A percentile compares a stretch with the other conserved stretches of the same genome.
Conservation (phyloP, 768 basidiomycete genomes). For the Galerina marginata region DNA sequence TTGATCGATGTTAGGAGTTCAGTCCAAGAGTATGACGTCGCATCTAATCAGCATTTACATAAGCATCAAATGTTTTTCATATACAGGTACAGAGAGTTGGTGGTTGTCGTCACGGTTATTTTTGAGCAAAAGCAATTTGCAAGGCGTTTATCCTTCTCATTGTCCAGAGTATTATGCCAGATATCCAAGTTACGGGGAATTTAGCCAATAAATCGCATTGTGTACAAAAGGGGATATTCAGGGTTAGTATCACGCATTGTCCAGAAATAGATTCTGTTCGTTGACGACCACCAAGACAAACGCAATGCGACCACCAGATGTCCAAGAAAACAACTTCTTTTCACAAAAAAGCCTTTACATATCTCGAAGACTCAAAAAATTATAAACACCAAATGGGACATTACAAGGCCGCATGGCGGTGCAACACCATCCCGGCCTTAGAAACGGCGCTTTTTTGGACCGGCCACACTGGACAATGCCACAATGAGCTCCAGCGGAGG, state of each 20-base stretch:
- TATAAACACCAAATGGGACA: too few species aligned
- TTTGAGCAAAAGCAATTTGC: neutral
- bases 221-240: neutral
- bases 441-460: neutral
- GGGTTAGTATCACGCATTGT: too few species aligned
- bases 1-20: slow-evolving; percentile 29
- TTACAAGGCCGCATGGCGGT: neutral
- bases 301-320: neutral
- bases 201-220: neutral
- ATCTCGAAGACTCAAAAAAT: too few species aligned
- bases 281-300: slow-evolving; percentile 9
- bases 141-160: neutral
- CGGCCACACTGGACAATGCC: slow-evolving; percentile 3
- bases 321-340: neutral
- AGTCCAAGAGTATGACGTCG: slow-evolving; percentile 6
- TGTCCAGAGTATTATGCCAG: neutral
- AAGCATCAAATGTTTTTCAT: neutral
- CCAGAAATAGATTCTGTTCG: slow-evolving; percentile 14
- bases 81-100: too few species aligned
- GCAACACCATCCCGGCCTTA: neutral
- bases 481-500: neutral
- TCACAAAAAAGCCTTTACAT: slow-evolving; percentile 1
- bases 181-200: too few species aligned
- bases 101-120: neutral
- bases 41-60: neutral